Evolutionary conservation across 2,329 filamentous ascomycete genomes (phyloP).

Genomic region (Curvularia hawaiiensis): DNA sequence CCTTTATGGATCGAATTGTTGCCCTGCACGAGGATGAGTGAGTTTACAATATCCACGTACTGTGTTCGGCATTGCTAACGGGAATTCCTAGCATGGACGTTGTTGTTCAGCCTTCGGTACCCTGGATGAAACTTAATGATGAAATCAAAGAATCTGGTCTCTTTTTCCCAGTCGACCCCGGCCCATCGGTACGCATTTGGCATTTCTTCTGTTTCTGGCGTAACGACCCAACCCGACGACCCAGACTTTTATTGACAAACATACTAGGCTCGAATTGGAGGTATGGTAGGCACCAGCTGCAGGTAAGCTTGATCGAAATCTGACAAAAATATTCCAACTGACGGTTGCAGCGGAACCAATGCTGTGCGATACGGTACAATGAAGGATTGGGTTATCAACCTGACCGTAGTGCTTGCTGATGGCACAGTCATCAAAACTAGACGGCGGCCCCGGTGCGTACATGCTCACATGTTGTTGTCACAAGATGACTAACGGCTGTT

Average conservation of each 20-base stretch:
- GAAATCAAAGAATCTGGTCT: slow-evolving; percentile 74
- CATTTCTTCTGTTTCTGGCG: background rate
- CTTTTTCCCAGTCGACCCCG: slow-evolving; percentile 91
- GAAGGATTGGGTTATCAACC: slow-evolving; percentile 86
- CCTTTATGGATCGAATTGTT: slow-evolving; percentile 82
- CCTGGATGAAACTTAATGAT: slow-evolving; percentile 90
- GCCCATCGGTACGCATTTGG: slow-evolving; percentile 56
- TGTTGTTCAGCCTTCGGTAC: slow-evolving; percentile 86
- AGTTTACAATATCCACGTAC: slow-evolving; percentile 18
- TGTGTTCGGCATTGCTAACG: slow-evolving; percentile 22
- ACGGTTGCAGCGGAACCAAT: slow-evolving; percentile 68
- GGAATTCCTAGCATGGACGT: slow-evolving; percentile 70
- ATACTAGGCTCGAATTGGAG: slow-evolving; percentile 71
- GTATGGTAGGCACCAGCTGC: slow-evolving; percentile 80
- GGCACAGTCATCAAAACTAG: slow-evolving; percentile 80
- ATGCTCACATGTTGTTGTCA: slow-evolving; percentile 8
- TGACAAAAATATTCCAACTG: slow-evolving; percentile 12
- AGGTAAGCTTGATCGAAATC: slow-evolving; percentile 29
- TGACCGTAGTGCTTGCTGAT: slow-evolving; percentile 80
- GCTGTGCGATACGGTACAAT: slow-evolving; percentile 83
- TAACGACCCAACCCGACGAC: slow-evolving; percentile 15
- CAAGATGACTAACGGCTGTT: background rate
- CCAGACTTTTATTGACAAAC: slow-evolving; percentile 26
- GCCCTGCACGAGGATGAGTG: slow-evolving; percentile 77
- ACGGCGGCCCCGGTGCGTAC: slow-evolving; percentile 64